Conservation (phyloP, 2,329 filamentous ascomycete genomes). For the Corniculantispora saksenae region DNA sequence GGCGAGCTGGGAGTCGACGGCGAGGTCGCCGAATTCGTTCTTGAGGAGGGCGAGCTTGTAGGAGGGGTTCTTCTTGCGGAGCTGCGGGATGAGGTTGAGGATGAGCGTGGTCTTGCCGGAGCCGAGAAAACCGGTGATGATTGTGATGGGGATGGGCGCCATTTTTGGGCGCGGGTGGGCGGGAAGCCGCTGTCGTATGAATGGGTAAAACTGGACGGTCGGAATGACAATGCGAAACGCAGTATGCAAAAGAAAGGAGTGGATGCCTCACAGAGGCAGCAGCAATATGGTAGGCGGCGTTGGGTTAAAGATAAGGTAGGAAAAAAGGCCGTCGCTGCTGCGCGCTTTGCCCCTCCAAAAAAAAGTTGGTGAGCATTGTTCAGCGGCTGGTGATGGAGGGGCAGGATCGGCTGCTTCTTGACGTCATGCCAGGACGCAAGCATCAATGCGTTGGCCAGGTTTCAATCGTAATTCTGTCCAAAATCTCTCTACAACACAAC, state of each 20-base stretch:
- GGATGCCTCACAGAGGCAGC: background rate
- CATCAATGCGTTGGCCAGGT: background rate
- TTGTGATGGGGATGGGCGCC: constrained; percentile 83
- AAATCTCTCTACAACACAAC: background rate
- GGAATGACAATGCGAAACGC: background rate
- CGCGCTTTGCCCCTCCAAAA: constrained; percentile 11
- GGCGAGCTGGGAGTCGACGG: constrained; percentile 89
- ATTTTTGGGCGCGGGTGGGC: constrained; percentile 38
- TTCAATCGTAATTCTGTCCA: background rate
- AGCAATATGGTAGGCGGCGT: background rate
- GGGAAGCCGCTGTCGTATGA: background rate
- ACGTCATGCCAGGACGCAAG: constrained; percentile 17
- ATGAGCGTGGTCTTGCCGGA: constrained; percentile 96
- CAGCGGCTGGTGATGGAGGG: too few species aligned
- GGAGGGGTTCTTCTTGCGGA: constrained; percentile 65
- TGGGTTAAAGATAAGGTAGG: background rate
- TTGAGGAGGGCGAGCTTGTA: constrained; percentile 95
- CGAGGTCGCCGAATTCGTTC: constrained; percentile 96
- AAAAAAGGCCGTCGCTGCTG: background rate
- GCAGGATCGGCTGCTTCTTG: constrained; percentile 16
- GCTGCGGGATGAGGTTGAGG: constrained; percentile 88
- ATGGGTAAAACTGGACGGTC: background rate
- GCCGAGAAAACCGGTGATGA: constrained; percentile 93
- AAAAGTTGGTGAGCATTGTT: constrained; percentile 10
- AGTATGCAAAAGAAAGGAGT: background rate